Evolutionary conservation across 768 basidiomycete species (phyloP).

Genomic region (Podaxis rugospora): DNA sequence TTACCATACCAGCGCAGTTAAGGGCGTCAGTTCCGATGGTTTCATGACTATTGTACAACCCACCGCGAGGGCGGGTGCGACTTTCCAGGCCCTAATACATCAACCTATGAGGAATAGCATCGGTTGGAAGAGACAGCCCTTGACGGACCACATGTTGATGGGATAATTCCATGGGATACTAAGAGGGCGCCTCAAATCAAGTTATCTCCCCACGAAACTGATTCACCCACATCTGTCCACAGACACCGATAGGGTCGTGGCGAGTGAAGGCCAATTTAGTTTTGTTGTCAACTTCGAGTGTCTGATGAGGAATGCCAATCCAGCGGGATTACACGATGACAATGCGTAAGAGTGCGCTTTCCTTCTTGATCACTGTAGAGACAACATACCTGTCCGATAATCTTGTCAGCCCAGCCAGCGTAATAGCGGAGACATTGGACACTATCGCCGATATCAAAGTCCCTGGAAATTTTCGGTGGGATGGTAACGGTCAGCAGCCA

Average conservation of each 20-base stretch:
- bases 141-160: constrained; percentile 72
- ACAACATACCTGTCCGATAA: constrained; percentile 67
- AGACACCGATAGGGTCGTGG: constrained; percentile 91
- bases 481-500: neutral
- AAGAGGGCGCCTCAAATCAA: constrained; percentile 7
- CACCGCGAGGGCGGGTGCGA: constrained; percentile 86
- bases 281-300: constrained; percentile 76
- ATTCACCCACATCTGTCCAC: constrained; percentile 75
- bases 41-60: constrained; percentile 97
- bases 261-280: constrained; percentile 81
- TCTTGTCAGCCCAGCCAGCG: constrained; percentile 96
- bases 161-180: constrained; percentile 95
- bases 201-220: neutral
- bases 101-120: neutral
- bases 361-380: neutral
- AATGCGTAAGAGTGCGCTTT: neutral
- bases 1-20: constrained; percentile 68
- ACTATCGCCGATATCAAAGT: constrained; percentile 77
- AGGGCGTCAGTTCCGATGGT: constrained; percentile 82
- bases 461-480: constrained; percentile 35
- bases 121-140: neutral
- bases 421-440: constrained; percentile 84
- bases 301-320: constrained; percentile 30
- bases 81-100: constrained; percentile 73
- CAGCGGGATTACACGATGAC: neutral